These are phyloP conservation scores for Xylaria acuta DNA, from an alignment of 495 filamentous ascomycete species.

Conservation along the genomic window DNA sequence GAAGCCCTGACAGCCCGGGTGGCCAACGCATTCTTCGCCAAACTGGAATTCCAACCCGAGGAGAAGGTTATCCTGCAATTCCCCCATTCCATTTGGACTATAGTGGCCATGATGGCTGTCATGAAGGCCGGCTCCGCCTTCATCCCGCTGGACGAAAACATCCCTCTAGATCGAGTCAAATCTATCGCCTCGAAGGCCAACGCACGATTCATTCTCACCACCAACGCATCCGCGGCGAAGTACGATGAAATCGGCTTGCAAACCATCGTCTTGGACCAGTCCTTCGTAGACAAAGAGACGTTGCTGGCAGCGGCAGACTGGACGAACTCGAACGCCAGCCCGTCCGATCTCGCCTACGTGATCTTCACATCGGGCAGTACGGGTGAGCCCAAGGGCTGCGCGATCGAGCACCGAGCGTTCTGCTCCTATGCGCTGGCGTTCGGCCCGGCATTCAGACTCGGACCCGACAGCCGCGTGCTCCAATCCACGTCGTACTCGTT, in stretches of 20 bases:
- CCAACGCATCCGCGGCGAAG: neutral
- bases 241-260: neutral
- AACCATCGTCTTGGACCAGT: neutral
- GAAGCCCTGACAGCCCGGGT: constrained; percentile 8
- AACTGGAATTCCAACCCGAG: constrained; percentile 29
- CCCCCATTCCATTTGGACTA: constrained; percentile 26
- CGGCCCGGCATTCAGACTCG: constrained; percentile 42
- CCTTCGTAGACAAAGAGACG: neutral
- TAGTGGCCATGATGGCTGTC: constrained; percentile 47
- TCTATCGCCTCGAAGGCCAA: constrained; percentile 4
- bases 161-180: constrained; percentile 20
- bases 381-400: constrained; percentile 38
- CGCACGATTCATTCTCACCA: constrained; percentile 6
- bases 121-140: constrained; percentile 47
- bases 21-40: constrained; percentile 7
- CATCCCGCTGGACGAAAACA: constrained; percentile 59
- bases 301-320: neutral
- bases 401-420: constrained; percentile 43
- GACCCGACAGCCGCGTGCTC: constrained; percentile 44
- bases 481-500: constrained; percentile 62
- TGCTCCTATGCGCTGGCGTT: constrained; percentile 43
- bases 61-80: constrained; percentile 41
- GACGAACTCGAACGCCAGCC: neutral
- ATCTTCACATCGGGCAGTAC: constrained; percentile 53
- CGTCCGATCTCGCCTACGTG: constrained; percentile 48